A percentile compares a stretch with the other conserved stretches of the same genome.
Evolutionary conservation across 2,329 filamentous ascomycete species (phyloP).

Genomic region (Ampelomyces quisqualis): DNA sequence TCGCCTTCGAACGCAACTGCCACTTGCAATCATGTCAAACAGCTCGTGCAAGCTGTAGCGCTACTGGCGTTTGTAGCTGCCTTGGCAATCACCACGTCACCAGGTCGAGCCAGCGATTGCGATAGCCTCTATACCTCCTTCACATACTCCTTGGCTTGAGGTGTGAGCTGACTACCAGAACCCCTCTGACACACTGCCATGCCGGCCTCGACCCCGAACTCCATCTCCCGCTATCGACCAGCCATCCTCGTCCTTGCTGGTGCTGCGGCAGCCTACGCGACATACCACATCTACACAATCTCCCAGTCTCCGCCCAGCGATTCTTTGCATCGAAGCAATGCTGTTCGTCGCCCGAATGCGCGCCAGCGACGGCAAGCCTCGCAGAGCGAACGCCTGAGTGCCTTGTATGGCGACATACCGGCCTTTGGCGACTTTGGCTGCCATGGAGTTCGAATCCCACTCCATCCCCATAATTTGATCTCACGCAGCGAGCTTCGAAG

Average conservation of each 20-base stretch:
- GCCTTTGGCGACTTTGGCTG: slow-evolving; percentile 30
- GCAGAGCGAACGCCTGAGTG: slow-evolving; percentile 16
- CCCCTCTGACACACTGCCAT: slow-evolving; percentile 24
- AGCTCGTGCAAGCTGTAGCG: slow-evolving; percentile 14
- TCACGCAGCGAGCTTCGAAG: slow-evolving; percentile 22
- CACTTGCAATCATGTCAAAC: slow-evolving; percentile 10
- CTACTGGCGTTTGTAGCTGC: slow-evolving; percentile 6
- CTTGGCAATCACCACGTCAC: background rate
- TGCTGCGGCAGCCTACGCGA: slow-evolving; percentile 57
- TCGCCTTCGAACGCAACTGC: background rate
- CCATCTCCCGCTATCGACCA: slow-evolving; percentile 47
- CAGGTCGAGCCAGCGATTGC: background rate
- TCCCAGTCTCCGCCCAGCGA: slow-evolving; percentile 31
- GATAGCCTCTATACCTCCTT: too few species aligned
- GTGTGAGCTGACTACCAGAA: slow-evolving; percentile 2
- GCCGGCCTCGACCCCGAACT: slow-evolving; percentile 35
- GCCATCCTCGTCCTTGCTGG: slow-evolving; percentile 58
- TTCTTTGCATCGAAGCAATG: slow-evolving; percentile 65
- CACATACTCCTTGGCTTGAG: background rate
- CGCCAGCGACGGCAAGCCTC: slow-evolving; percentile 27
- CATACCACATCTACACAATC: slow-evolving; percentile 59
- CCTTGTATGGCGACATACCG: slow-evolving; percentile 21
- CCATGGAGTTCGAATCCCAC: slow-evolving; percentile 24
- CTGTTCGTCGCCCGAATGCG: slow-evolving; percentile 57
- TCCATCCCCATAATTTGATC: slow-evolving; percentile 27